Percentiles rank a stretch among this genome's conserved stretches.
Evolutionary conservation across 371 early-diverging fungal species (phyloP).

Genomic region (Mortierella sp.): DNA sequence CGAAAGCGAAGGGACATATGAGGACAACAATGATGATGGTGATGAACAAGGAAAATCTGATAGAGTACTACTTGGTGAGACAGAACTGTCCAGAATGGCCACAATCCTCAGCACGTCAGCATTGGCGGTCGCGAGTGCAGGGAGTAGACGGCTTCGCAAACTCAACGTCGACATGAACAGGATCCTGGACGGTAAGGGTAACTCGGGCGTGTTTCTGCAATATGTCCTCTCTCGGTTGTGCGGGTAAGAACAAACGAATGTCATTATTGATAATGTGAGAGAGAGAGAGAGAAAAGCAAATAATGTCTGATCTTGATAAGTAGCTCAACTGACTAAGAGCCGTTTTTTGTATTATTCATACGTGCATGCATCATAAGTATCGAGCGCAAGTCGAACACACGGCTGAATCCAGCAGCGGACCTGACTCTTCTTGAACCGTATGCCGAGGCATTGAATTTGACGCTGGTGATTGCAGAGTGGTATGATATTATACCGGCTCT

Average conservation of each 20-base stretch:
- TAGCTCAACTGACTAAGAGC: no score
- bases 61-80: conserved; percentile 11
- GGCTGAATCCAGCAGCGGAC: conserved; percentile 41
- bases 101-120: conserved; percentile 26
- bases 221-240: conserved; percentile 39
- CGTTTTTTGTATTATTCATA: neutral
- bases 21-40: conserved; percentile 5
- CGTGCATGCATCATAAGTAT: conserved; percentile 57
- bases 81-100: conserved; percentile 21
- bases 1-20: conserved; percentile 5
- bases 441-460: conserved; percentile 68
- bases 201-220: conserved; percentile 43
- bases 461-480: conserved; percentile 81
- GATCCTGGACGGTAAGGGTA: conserved; percentile 36
- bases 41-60: neutral
- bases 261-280: no score
- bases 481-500: conserved; percentile 76
- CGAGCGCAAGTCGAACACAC: conserved; percentile 64
- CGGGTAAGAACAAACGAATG: conserved; percentile 24
- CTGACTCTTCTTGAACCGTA: conserved; percentile 70
- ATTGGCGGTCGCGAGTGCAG: conserved; percentile 21
- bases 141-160: conserved; percentile 21
- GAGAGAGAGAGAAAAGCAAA: no score
- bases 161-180: conserved; percentile 21
- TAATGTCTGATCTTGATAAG: no score